phyloP scores from a whole-genome alignment of 176 grass and related monocot species.

The Ampelocalamus luodianensis region DNA sequence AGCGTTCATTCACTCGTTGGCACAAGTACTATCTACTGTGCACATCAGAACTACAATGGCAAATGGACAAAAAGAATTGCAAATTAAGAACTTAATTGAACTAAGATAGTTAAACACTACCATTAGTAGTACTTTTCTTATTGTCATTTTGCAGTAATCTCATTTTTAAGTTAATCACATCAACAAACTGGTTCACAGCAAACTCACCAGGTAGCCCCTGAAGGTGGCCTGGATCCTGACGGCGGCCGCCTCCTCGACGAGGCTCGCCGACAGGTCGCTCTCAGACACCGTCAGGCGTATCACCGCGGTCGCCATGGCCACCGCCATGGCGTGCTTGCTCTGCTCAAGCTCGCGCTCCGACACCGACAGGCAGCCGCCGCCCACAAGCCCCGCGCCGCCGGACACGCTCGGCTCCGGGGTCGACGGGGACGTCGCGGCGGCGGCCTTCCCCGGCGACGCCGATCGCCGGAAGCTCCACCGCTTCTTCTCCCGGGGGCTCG shows the following conservation, averaged over 20 bases:
- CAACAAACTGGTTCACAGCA: background rate
- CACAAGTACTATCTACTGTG: background rate
- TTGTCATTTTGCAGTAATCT: background rate
- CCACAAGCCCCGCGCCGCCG: background rate
- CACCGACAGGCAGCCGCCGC: slow-evolving; percentile 6
- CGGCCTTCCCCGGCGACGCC: background rate
- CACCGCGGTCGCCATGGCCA: slow-evolving; percentile 46
- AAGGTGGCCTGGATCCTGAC: slow-evolving; percentile 79
- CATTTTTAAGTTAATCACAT: background rate
- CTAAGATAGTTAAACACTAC: background rate
- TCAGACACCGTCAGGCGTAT: slow-evolving; percentile 36
- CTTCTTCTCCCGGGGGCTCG: slow-evolving; percentile 60
- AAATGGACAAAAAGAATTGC: background rate
- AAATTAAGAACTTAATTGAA: background rate
- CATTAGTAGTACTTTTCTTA: no score
- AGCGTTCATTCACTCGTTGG: background rate
- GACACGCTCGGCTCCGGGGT: slow-evolving; percentile 35
- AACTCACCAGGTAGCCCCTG: slow-evolving; percentile 79
- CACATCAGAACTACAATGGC: background rate
- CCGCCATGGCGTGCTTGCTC: slow-evolving; percentile 58
- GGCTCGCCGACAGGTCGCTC: slow-evolving; percentile 14
- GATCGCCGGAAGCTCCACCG: slow-evolving; percentile 80
- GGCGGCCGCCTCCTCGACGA: slow-evolving; percentile 53
- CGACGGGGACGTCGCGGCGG: background rate
- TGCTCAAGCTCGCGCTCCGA: slow-evolving; percentile 61